Evolutionary conservation across 1,284 basidiomycete species (phyloP).

Genomic region (Melampsora americana): DNA sequence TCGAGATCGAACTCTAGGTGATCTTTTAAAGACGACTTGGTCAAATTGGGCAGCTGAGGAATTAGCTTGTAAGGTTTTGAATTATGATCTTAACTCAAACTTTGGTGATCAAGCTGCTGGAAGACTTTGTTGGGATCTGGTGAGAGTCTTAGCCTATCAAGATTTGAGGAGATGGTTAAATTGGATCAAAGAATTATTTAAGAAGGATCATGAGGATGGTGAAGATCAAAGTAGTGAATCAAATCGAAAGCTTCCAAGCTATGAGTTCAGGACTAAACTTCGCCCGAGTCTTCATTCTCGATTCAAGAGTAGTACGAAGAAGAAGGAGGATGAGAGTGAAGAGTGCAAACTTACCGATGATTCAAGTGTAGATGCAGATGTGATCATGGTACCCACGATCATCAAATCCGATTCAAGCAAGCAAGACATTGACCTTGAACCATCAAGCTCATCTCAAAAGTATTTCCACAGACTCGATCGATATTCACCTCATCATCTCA

Average conservation of each 20-base stretch:
- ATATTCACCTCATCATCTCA: neutral
- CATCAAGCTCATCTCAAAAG: neutral
- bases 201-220: neutral
- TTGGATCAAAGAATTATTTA: conserved; percentile 27
- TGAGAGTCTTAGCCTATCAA: conserved; percentile 19
- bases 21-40: conserved; percentile 32
- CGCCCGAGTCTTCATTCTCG: neutral
- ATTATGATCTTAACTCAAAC: conserved; percentile 10
- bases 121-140: conserved; percentile 25
- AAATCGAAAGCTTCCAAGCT: neutral
- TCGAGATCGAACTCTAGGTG: conserved; percentile 4
- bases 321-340: neutral
- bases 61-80: conserved; percentile 24
- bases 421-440: too few relatives aligned
- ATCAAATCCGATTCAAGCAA: neutral
- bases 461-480: neutral
- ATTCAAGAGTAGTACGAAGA: neutral
- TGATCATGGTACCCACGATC: conserved; percentile 31
- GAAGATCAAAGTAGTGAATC: conserved; percentile 1
- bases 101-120: neutral
- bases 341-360: neutral
- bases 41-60: conserved; percentile 22
- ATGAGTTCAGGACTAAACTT: neutral
- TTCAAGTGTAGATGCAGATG: conserved; percentile 9
- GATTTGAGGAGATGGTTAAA: conserved; percentile 34